phyloP scores from a whole-genome alignment of 805 yeast species.

The Wickerhamiella parazyma region DNA sequence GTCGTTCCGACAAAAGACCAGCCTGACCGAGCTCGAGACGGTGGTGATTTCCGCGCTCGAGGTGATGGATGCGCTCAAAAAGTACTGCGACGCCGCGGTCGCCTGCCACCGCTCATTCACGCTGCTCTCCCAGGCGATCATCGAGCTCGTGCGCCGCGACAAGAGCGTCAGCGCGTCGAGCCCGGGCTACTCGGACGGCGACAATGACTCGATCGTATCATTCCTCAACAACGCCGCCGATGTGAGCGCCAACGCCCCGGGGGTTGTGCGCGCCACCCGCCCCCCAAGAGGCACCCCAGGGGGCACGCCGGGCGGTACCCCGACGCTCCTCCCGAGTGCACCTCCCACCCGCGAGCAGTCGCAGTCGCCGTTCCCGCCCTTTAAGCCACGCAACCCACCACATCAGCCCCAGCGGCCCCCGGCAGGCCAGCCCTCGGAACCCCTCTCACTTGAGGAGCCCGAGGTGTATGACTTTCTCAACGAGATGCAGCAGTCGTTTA shows the following conservation, averaged over 20 bases:
- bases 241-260: too few species aligned
- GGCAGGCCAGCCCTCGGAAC: not conserved
- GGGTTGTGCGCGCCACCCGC: too few species aligned
- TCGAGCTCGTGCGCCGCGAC: constrained; percentile 10
- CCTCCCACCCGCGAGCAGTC: not conserved
- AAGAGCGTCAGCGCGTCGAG: not conserved
- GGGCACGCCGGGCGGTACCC: too few species aligned
- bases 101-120: constrained; percentile 11
- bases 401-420: too few species aligned
- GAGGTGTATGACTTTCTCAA: constrained; percentile 11
- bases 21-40: constrained; percentile 21
- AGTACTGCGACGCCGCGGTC: constrained; percentile 14
- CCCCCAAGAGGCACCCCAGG: too few species aligned
- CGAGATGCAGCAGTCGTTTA: constrained; percentile 14
- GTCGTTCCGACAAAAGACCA: constrained; percentile 35
- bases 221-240: constrained; percentile 4
- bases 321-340: not conserved
- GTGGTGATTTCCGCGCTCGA: constrained; percentile 11
- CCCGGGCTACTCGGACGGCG: constrained; percentile 2
- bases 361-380: not conserved
- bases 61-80: constrained; percentile 11
- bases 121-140: constrained; percentile 10
- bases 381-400: too few species aligned
- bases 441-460: not conserved
- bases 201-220: constrained; percentile 5